These are phyloP conservation scores for Pseudocercospora cruenta DNA, from an alignment of 2,329 filamentous ascomycete genomes.

Conservation along the genomic window DNA sequence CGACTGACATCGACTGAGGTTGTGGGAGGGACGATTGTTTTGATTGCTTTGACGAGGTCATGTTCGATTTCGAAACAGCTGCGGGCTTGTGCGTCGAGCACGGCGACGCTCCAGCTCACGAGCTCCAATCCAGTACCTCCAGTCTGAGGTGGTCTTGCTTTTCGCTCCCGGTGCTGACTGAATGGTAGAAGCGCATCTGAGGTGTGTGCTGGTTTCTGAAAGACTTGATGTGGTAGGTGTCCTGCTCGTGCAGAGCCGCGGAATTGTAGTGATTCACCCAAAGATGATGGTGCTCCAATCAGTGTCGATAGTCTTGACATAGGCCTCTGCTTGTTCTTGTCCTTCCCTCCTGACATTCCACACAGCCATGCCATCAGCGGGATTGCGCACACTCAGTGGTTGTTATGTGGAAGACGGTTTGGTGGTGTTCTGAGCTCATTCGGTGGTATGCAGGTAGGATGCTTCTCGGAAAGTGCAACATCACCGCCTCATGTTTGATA, in stretches of 20 bases:
- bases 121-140: not conserved
- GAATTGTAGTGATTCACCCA: not conserved
- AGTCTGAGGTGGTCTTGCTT: not conserved
- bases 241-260: not conserved
- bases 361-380: constrained; percentile 3
- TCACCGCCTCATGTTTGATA: not conserved
- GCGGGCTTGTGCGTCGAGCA: not conserved
- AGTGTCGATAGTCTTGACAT: constrained; percentile 3
- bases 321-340: not conserved
- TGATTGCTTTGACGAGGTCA: not conserved
- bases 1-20: not conserved
- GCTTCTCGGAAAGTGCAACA: not conserved
- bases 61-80: constrained; percentile 6
- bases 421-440: not conserved
- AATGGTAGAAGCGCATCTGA: not conserved
- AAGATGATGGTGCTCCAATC: not conserved
- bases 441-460: not conserved
- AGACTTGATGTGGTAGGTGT: constrained; percentile 1
- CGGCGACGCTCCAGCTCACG: not conserved
- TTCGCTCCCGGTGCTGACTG: not conserved
- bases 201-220: not conserved
- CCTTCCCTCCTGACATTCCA: not conserved
- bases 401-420: not conserved
- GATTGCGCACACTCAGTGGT: not conserved
- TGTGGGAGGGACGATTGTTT: not conserved